Evolutionary conservation across 2,329 filamentous ascomycete species (phyloP), one percentile per base, ranked within the genome.

Genomic region (Colletotrichum chrysophilum): DNA sequence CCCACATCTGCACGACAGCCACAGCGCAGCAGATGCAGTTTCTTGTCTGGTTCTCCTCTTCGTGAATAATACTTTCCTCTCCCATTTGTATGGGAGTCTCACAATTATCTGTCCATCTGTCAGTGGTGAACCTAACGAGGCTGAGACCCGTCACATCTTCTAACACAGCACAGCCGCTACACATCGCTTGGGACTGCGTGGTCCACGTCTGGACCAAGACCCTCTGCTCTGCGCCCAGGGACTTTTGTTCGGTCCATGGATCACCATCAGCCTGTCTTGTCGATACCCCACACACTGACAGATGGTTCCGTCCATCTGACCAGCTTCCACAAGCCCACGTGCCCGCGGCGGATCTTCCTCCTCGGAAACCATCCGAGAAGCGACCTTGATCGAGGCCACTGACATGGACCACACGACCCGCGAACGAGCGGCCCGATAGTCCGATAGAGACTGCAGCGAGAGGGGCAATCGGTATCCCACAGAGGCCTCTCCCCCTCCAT

Each of bases 1-100:
- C 38, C 67, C 56, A 43, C 64, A 74, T 76, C 70, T 73, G 74
- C 74, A 52, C 24, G 64, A 48, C 56, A 9, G 48, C 30, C 64
- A 65, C 24, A 58, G 58, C 58, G 56, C 70, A 21, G 69, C 72
- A 75, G 72, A 71, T 58, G 69, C 72, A 60, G 43, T 66, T 43
- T 67, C 55, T 52, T 66, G 58, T 58, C 30, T 62, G 60, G 36
- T 71, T 67, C 38, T 66, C 61, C 38, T 66, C 55, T 71, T 64
- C 26, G 55, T 72, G 62, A 72, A 75, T 67, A 75, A 67, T 75
- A 72, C 8, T 58, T 74, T 18, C 24, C 52, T 28, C 16, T 28
- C 61, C 68, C 48, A 32, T 18, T 8, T 38, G 60, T 38, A 14
- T 36, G 61, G 36, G 60, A 74, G 67, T 43, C 36, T 18, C 32